Evolutionary conservation across 331 rosid species (phyloP), one percentile per base, ranked within the genome.

Genomic region (Saraca asoca): DNA sequence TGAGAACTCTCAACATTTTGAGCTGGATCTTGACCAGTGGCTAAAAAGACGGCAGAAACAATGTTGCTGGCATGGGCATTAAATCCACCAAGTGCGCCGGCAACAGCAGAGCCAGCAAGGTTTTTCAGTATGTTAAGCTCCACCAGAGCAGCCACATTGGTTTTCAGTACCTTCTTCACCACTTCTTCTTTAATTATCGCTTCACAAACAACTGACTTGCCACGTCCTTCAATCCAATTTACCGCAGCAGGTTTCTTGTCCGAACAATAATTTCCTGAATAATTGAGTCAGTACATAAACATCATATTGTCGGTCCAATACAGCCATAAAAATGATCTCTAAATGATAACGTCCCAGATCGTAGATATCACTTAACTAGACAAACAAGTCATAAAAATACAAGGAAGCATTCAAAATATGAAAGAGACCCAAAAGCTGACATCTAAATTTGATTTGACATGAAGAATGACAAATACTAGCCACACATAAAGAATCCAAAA

Each of bases 181-280:
- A 90, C 91, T 68, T 87, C 96, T 48, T 83, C 91, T 68, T 75
- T 83, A 61, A 90, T 87, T 70, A 72, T 59, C 55, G 96, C 96
- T 80, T 90, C 96, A 52, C 96, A 90, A 33, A 90, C 95, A 66
- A 90, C 88, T 7, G 96, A 90, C 80, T 90, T 90, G 11, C 96
- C 96, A n/a, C 96, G 89, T 55, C 96, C 96, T 79, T 90, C 96
- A 35, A 90, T 90, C 96, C 96, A 90, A 78, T 90, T 90, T 52
- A 90, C 85, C 12, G 96, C 96, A 24, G 96, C 88, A 29, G 96
- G 88, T 69, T 90, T 90, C 91, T 90, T 90, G 82, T 90, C 96
- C 37, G 96, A 80, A 74, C 96, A 90, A 71, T 66, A 90, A 75
- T 90, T 90, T 44, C 96, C 96, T 89, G 60, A 37, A 68, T 64